phyloP scores from a whole-genome alignment of 345 rosid species.

The Cardamine occulta region DNA sequence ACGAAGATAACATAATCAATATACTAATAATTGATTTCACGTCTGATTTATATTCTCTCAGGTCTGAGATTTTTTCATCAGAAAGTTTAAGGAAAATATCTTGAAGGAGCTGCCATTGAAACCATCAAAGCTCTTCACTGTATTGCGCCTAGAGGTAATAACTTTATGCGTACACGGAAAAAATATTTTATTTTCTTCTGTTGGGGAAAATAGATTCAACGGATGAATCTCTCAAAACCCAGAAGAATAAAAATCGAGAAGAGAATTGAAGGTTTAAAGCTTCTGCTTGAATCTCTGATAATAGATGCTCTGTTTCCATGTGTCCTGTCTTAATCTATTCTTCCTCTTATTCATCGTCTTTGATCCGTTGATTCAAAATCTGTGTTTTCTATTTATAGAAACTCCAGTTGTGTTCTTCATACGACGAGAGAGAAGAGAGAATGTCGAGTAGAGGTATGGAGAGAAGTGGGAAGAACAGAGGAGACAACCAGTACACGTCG shows the following conservation, averaged over 20 bases:
- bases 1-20: slow-evolving; percentile 1
- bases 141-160: slow-evolving; percentile 11
- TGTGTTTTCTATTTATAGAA: slow-evolving; percentile 7
- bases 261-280: slow-evolving; percentile 27
- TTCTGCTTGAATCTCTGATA: slow-evolving; percentile 28
- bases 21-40: slow-evolving; percentile 25
- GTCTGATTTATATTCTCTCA: slow-evolving; percentile 19
- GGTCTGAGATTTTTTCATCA: slow-evolving; percentile 31
- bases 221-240: slow-evolving; percentile 23
- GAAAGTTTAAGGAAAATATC: slow-evolving; percentile 16
- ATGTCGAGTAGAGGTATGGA: slow-evolving; percentile 65
- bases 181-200: not conserved
- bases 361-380: slow-evolving; percentile 25
- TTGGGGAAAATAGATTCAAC: slow-evolving; percentile 7
- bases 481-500: slow-evolving; percentile 65
- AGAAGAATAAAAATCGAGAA: not conserved
- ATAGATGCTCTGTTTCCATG: slow-evolving; percentile 9
- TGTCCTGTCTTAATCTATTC: slow-evolving; percentile 20
- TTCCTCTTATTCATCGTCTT: slow-evolving; percentile 3
- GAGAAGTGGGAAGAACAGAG: slow-evolving; percentile 49
- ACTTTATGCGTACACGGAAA: not conserved
- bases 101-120: slow-evolving; percentile 26
- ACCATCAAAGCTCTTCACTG: slow-evolving; percentile 25
- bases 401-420: not conserved
- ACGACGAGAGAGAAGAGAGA: slow-evolving; percentile 32